Evolutionary conservation across 2,329 filamentous ascomycete genomes (phyloP), one percentile per base, ranked within the genome.

Genomic region (Fusarium agapanthi): DNA sequence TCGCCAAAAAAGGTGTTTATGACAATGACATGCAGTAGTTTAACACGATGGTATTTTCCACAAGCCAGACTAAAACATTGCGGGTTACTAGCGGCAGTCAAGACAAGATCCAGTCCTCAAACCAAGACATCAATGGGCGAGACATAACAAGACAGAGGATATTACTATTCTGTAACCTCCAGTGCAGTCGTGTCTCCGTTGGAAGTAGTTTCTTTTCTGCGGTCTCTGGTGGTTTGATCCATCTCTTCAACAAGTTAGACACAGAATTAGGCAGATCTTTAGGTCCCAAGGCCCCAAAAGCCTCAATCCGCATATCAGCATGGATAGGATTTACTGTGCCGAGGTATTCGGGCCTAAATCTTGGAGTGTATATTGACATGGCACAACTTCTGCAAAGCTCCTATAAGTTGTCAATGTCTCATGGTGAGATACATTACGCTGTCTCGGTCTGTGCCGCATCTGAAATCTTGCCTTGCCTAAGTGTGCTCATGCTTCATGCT

Each of bases 401-500:
- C 65, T 57, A n/a, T 58, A 65, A 22, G 44, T 43, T 41, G 13
- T 32, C 22, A 34, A 20, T 64, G 65, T 68, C 69, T 69, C 62
- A 61, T 61, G 57, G 35, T 56, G 45, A 69, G 61, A 58, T 68
- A 55, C 48, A 60, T 60, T 69, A 53, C 55, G 57, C 57, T 75
- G 75, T 76, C 72, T 77, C 71, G 67, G 67, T 74, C 61, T 56
- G 65, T 75, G 70, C 74, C 74, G 65, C 69, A 77, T 75, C 72
- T 74, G 62, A 64, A 67, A 73, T 77, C 57, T 69, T 65, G 43
- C 63, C 54, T 53, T 43, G 38, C 54, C 54, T 48, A 40, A 26
- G 63, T 66, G 67, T 64, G 56, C 67, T 65, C 58, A 75, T 69
- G 65, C 57, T 26, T 48, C 14, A 30, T 51, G 26, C 30, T 50